phyloP scores from a whole-genome alignment of 2,329 filamentous ascomycete genomes.

The Hypoxylon sp. region DNA sequence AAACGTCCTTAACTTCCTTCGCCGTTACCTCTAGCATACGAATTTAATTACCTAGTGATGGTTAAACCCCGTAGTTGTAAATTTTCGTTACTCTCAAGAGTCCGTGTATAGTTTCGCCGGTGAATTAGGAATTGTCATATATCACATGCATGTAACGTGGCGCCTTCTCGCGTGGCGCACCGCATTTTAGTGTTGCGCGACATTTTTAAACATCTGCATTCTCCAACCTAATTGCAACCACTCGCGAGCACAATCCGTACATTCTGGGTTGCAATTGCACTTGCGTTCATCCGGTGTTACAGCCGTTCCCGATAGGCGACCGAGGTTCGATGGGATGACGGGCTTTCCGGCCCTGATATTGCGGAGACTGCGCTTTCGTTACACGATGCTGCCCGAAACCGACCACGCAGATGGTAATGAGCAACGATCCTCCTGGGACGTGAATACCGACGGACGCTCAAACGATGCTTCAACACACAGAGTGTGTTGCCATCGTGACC shows the following conservation, averaged over 20 bases:
- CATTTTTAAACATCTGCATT: background rate
- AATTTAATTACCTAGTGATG: background rate
- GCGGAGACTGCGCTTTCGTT: slow-evolving; percentile 13
- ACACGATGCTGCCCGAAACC: slow-evolving; percentile 41
- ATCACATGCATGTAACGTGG: background rate
- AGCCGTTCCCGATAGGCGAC: background rate
- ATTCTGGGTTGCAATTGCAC: background rate
- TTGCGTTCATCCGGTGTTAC: background rate
- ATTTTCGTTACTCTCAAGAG: no score
- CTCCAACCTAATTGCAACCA: background rate
- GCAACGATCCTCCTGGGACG: slow-evolving; percentile 5
- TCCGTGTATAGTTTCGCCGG: background rate
- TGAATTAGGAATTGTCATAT: background rate
- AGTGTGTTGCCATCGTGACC: slow-evolving; percentile 39
- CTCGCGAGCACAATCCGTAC: background rate
- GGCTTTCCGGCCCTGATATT: background rate
- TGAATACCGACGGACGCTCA: background rate
- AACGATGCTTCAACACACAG: background rate
- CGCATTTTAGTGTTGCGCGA: background rate
- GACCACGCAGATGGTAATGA: slow-evolving; percentile 13
- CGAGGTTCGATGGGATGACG: slow-evolving; percentile 5
- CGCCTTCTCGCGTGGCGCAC: background rate
- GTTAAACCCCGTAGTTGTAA: no score
- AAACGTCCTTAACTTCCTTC: background rate
- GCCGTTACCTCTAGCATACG: background rate